A percentile compares a stretch with the other conserved stretches of the same genome.
Conservation (phyloP, 768 basidiomycete species). For the Lepiota venenata region DNA sequence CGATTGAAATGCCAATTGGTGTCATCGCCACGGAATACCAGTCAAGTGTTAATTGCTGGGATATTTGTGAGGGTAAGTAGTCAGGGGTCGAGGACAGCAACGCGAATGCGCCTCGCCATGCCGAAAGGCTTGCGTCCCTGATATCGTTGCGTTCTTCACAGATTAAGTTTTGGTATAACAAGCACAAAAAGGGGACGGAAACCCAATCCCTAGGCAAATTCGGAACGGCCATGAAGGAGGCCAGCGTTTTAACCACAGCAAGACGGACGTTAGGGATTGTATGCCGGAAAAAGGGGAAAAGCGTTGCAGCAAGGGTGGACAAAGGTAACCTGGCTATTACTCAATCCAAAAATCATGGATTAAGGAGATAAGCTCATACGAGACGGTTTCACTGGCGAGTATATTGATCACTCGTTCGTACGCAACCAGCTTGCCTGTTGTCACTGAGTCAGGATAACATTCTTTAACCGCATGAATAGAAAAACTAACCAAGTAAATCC, state of each 20-base stretch:
- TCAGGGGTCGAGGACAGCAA: constrained; percentile 44
- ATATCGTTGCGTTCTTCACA: constrained; percentile 89
- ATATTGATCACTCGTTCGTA: constrained; percentile 76
- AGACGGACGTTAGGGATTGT: constrained; percentile 92
- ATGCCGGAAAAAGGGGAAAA: constrained; percentile 97
- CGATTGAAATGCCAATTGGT: constrained; percentile 79
- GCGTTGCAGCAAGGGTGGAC: constrained; percentile 75
- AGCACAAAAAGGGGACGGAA: constrained; percentile 65
- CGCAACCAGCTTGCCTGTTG: constrained; percentile 74
- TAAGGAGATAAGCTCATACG: constrained; percentile 50
- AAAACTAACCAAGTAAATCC: constrained; percentile 81
- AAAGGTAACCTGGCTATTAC: constrained; percentile 62
- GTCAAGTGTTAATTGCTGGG: constrained; percentile 61
- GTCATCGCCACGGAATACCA: constrained; percentile 92
- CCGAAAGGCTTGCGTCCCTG: constrained; percentile 62
- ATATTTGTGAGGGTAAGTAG: constrained; percentile 49
- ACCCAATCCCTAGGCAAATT: constrained; percentile 83
- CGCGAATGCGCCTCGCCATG: constrained; percentile 72
- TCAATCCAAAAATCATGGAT: not conserved
- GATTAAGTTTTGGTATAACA: constrained; percentile 92
- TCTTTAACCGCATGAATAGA: not conserved
- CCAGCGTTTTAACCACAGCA: constrained; percentile 86
- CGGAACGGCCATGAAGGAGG: constrained; percentile 79
- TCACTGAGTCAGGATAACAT: not conserved
- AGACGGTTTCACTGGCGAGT: constrained; percentile 61